Evolutionary conservation across 2,329 filamentous ascomycete genomes (phyloP).

Genomic region (Cladosporium sp.): DNA sequence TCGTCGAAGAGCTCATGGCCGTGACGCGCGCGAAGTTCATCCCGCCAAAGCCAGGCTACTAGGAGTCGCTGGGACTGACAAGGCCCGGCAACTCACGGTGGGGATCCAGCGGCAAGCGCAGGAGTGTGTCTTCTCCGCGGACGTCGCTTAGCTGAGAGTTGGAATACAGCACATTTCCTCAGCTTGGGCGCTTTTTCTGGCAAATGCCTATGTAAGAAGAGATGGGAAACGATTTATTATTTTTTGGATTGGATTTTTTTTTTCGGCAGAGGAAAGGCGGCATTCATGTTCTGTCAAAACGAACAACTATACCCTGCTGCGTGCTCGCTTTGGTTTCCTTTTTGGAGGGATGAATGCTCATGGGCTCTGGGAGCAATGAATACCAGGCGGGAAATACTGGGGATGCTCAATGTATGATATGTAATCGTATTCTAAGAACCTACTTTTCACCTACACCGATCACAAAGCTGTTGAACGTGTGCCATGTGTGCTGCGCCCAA

Average conservation of each 20-base stretch:
- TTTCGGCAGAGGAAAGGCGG: neutral
- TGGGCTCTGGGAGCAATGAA: neutral
- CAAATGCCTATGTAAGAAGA: neutral
- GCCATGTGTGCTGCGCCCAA: neutral
- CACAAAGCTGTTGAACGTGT: neutral
- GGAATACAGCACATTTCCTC: neutral
- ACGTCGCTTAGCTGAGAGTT: neutral
- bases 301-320: conserved; percentile 10
- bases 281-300: neutral
- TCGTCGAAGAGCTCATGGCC: conserved; percentile 40
- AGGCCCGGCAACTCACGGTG: conserved; percentile 4
- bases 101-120: conserved; percentile 6
- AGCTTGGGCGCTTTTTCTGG: neutral
- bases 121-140: neutral
- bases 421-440: conserved; percentile 6
- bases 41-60: conserved; percentile 22
- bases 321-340: neutral
- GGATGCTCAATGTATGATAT: conserved; percentile 11
- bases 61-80: conserved; percentile 11
- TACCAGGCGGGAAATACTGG: neutral
- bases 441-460: neutral
- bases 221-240: neutral
- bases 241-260: neutral
- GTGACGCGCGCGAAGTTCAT: conserved; percentile 34
- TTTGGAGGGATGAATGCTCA: neutral